A percentile compares a stretch with the other conserved stretches of the same genome.
These are phyloP conservation scores for Solioccasus polychromus DNA, from an alignment of 768 basidiomycete genomes.

Conservation along the genomic window DNA sequence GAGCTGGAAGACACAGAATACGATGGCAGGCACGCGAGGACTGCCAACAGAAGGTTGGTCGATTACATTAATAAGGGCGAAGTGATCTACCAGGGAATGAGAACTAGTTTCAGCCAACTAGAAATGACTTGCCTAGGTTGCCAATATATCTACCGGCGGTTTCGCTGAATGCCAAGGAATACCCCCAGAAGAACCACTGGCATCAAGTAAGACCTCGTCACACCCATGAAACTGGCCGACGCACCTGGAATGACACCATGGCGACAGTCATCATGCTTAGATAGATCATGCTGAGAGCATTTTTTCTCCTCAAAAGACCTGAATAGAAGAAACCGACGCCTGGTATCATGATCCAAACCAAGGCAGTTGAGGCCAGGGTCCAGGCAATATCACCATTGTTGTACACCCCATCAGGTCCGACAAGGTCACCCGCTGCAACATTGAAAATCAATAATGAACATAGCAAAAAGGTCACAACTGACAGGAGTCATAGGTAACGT, in stretches of 20 bases:
- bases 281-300: slow-evolving; percentile 89
- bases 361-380: slow-evolving; percentile 69
- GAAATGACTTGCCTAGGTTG: slow-evolving; percentile 59
- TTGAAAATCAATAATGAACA: neutral
- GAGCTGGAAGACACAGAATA: slow-evolving; percentile 82
- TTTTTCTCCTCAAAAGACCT: slow-evolving; percentile 88
- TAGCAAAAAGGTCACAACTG: slow-evolving; percentile 5
- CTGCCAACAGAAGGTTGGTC: slow-evolving; percentile 73
- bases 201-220: slow-evolving; percentile 3
- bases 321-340: slow-evolving; percentile 89
- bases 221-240: slow-evolving; percentile 42
- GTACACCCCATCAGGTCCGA: slow-evolving; percentile 37
- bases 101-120: neutral
- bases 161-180: slow-evolving; percentile 86
- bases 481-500: slow-evolving; percentile 43
- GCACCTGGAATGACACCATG: slow-evolving; percentile 80
- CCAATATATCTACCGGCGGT: slow-evolving; percentile 77
- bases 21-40: slow-evolving; percentile 64
- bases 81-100: slow-evolving; percentile 57
- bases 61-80: slow-evolving; percentile 77
- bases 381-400: slow-evolving; percentile 68
- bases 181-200: slow-evolving; percentile 98
- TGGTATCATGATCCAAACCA: slow-evolving; percentile 85
- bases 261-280: slow-evolving; percentile 74
- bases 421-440: slow-evolving; percentile 38